phyloP scores from a whole-genome alignment of 768 basidiomycete species.

The Leccinum subtestaceum region DNA sequence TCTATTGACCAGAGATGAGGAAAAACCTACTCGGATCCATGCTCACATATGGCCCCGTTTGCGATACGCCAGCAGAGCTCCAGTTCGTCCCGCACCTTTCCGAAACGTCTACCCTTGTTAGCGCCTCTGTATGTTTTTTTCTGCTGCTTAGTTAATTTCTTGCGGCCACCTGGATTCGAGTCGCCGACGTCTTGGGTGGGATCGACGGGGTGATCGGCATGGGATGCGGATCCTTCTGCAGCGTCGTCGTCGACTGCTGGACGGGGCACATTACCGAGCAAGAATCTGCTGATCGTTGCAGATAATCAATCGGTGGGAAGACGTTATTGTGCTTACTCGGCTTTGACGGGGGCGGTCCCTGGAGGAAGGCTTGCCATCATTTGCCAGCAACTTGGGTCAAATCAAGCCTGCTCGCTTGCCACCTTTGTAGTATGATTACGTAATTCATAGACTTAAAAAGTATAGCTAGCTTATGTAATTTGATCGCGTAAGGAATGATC shows the following conservation, averaged over 20 bases:
- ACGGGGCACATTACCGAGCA: conserved; percentile 31
- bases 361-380: conserved; percentile 16
- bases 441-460: too few species aligned
- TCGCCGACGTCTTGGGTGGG: conserved; percentile 34
- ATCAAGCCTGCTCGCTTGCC: neutral
- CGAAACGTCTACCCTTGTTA: conserved; percentile 82
- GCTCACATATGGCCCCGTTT: conserved; percentile 65
- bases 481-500: too few species aligned
- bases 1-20: neutral
- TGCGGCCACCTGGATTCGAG: conserved; percentile 26
- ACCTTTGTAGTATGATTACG: too few species aligned
- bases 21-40: conserved; percentile 56
- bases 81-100: conserved; percentile 72
- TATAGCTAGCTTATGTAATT: too few species aligned
- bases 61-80: conserved; percentile 84
- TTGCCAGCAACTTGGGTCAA: neutral
- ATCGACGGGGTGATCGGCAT: conserved; percentile 19
- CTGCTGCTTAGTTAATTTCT: conserved; percentile 56
- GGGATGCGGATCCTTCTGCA: conserved; percentile 57
- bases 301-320: neutral
- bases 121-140: conserved; percentile 75
- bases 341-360: conserved; percentile 54
- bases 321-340: conserved; percentile 38
- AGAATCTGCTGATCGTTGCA: conserved; percentile 35
- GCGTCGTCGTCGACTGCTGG: conserved; percentile 51